phyloP scores from a whole-genome alignment of 805 yeast genomes.

The Wickerhamiella slavikovae region DNA sequence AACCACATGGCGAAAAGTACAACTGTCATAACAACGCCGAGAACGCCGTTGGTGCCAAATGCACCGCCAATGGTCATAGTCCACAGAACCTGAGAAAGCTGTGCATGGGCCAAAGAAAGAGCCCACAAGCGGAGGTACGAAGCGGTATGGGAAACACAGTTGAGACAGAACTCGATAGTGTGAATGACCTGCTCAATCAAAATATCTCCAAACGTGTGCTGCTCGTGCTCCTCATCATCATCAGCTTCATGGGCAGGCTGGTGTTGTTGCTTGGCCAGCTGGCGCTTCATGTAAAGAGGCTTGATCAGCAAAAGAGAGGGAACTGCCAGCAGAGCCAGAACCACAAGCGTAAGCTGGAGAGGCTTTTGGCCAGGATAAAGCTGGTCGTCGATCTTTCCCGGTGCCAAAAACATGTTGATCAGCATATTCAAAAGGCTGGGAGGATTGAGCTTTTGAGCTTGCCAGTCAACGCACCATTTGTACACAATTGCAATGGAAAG shows the following conservation, averaged over 20 bases:
- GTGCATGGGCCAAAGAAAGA: constrained; percentile 88
- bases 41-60: constrained; percentile 41
- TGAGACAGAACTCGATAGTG: constrained; percentile 91
- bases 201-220: constrained; percentile 69
- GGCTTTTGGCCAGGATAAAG: constrained; percentile 61
- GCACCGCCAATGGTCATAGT: constrained; percentile 76
- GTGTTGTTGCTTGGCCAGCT: constrained; percentile 19
- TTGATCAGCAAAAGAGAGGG: constrained; percentile 79
- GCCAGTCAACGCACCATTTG: constrained; percentile 93
- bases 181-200: constrained; percentile 95
- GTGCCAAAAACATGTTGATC: constrained; percentile 85
- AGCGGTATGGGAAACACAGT: constrained; percentile 97
- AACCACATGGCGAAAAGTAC: constrained; percentile 89
- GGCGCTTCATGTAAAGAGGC: constrained; percentile 49
- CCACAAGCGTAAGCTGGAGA: constrained; percentile 50
- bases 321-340: constrained; percentile 70
- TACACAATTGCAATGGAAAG: constrained; percentile 67
- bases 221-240: constrained; percentile 33
- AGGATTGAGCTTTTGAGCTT: constrained; percentile 50
- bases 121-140: constrained; percentile 96
- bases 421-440: constrained; percentile 90
- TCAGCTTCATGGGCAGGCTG: constrained; percentile 20
- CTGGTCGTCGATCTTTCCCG: constrained; percentile 69
- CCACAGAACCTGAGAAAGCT: constrained; percentile 89
- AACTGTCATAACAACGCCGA: constrained; percentile 58